Base-by-base conservation (phyloP, 306 rosid species). In the Dryas alaskensis region DNA sequence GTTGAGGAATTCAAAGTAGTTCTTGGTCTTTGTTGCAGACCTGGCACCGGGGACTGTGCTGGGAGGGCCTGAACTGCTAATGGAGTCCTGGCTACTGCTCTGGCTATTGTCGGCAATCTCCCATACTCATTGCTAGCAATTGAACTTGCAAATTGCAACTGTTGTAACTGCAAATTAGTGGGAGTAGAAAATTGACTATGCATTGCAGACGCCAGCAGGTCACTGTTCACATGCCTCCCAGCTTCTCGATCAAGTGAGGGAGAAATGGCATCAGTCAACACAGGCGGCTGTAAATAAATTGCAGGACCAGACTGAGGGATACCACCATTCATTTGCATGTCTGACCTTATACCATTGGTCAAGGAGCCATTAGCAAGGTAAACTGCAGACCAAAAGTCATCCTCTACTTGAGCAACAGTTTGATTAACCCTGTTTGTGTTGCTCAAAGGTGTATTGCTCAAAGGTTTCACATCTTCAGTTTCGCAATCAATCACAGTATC, bases 31-130 rank as follows among this genome's bases (percentile, higher is more conserved):
- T 85, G 92, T 58, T 72, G 89, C 45, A 76, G 65, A 37, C 78
- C 81, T 57, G 76, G 48, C 47, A 78, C 55, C 71, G 45, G 88
- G 71, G 91, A 75, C 81, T 70, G 91, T 42, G 73, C 92, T 43
- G 98, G 92, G 65, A 91, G 97, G 67, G 96, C 97, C 84, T 94
- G 98, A 76, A 88, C 85, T 62, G 96, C 96, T 39, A 69, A 8
- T 1, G 95, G 89, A 65, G 79, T 75, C 86, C 98, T 87, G 73
- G 7, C 58, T 67, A 80, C 44, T 69, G 67, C 80, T 70, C 81
- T 79, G 40, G 78, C 65, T 45, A 70, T 48, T 14, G 80, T 48
- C 50, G 85, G 69, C 25, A 82, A 73, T 72, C 84, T 87, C 50
- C 91, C 97, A 67, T 83, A 80, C 76, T 91, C 91, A 3, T 77